Base-by-base conservation (phyloP, 257 asterid species). In the Nemophila menziesii region DNA sequence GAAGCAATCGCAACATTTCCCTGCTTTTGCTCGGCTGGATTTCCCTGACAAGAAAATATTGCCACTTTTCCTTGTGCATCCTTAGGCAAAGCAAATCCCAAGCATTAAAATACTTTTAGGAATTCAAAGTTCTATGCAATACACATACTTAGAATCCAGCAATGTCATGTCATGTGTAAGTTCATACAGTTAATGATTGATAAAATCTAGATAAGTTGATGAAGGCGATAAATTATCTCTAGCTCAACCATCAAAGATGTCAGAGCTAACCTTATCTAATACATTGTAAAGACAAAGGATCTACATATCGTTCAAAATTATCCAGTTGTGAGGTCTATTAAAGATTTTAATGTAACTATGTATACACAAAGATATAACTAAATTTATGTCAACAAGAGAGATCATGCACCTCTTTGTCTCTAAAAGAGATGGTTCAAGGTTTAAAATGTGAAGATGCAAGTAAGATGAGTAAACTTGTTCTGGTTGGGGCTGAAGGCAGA, bases 1-100 rank as follows among this genome's bases (percentile, higher is more conserved):
- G 97, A 93, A 52, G 97, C 95, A 68, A 87, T 87, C 42, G 82
- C 97, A 18, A 87, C 89, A 48, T 94, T 82, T 10, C 94, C 97
- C 55, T 87, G 93, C 72, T 62, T 87, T 60, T 82, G 94, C 67
- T 87, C 97, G 22, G 97, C 89, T 21, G 83, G 83, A 64, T 82
- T 64, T 33, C 94, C 94, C 18, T 71, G 79, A 69, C 82, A 87
- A 50, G 92, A 67, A 54, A 87, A 87, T 48, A 75, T 69, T 1
- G 63, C 93, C 17, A 77, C 89, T 57, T 87, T 86, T 24, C 69
- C 92, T 54, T 77, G 97, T 50, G 71, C 65, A 55, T 79, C 97
- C 65, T 87, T 79, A 5, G 97, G 93, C 48, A 82, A 78, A 38
- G 92, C 93, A 63, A 82, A 87, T 20, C 14, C 3, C 17, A 14